Base-by-base conservation (phyloP, 2,329 filamentous ascomycete species). In the Arthroderma uncinatum region DNA sequence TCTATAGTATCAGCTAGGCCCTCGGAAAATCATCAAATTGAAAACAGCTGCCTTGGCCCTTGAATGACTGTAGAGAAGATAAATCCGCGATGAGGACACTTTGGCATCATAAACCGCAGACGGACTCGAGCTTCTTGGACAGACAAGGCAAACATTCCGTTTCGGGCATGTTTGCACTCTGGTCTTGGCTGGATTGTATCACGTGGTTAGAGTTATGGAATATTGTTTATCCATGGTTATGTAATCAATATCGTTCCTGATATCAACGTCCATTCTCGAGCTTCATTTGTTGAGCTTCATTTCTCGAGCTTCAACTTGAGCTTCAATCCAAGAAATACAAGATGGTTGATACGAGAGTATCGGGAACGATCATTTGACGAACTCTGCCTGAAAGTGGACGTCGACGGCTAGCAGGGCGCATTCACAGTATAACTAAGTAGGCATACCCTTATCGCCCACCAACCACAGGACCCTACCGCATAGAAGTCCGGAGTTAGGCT, bases 51-150 rank as follows among this genome's bases (percentile, higher is more conserved):
- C 44, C 44, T 33, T 50, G 44, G 25, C 44, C 50, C 39, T 14
- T 23, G 30, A 37, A 53, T 50, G 44, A 10, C 44, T 30, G 44
- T 10, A n/a, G 19, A 30, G 4, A 16, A 30, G 44, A n/a, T 16
- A 50, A n/a, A 50, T 23, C 21, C 14, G 37, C 50, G 44, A 39
- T 60, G 53, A 63, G 61, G 61, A 63, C 61, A 63, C 61, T 62
- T 63, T 63, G 61, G 60, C 61, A 61, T 59, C 42, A 47, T 23
- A 55, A 48, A 10, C n/a, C 44, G 39, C 50, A 33, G 33, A 37
- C 16, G n/a, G 33, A 37, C 9, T 52, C 28, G 50, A 53, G 48
- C 48, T 53, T 33, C 25, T 33, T 16, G 36, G 33, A 19, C 60
- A 19, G 19, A 19, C 8, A 4, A 23, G 10, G 58, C 61, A 62